Percentiles rank a stretch among this genome's conserved stretches.
These are phyloP conservation scores for Cordyceps sp. DNA, from an alignment of 2,329 filamentous ascomycete genomes.

Conservation along the genomic window DNA sequence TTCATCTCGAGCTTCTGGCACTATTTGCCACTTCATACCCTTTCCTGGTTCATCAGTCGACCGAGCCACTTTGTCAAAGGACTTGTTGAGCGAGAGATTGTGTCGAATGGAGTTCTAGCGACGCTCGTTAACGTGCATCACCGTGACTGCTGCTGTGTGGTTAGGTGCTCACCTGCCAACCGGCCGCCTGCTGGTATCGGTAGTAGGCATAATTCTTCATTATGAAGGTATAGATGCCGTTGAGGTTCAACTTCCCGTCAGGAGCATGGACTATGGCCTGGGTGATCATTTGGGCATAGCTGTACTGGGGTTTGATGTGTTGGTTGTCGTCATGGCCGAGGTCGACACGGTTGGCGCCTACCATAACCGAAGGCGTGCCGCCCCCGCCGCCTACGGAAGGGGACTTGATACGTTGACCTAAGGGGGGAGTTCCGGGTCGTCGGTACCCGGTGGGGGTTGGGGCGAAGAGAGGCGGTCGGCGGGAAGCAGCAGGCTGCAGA, in stretches of 20 bases:
- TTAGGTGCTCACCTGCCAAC: constrained; percentile 91
- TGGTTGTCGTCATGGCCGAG: constrained; percentile 70
- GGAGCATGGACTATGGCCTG: constrained; percentile 81
- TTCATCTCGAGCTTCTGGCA: constrained; percentile 67
- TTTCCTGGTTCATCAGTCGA: constrained; percentile 93
- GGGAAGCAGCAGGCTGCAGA: constrained; percentile 10
- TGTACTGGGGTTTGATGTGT: constrained; percentile 89
- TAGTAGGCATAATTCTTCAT: constrained; percentile 88
- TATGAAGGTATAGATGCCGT: constrained; percentile 89
- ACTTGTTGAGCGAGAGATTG: constrained; percentile 87
- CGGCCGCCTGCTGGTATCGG: constrained; percentile 54
- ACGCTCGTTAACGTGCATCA: constrained; percentile 5
- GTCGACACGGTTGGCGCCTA: constrained; percentile 43
- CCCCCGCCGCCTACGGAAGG: constrained; percentile 12
- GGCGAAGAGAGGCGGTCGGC: constrained; percentile 32
- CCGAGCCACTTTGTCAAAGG: constrained; percentile 83
- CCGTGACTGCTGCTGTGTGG: too few relatives aligned
- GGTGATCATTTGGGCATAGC: constrained; percentile 92
- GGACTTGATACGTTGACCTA: constrained; percentile 19
- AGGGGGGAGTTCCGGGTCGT: constrained; percentile 43
- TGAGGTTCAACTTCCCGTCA: constrained; percentile 78
- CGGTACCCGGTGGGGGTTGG: constrained; percentile 44
- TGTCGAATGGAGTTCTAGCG: constrained; percentile 83
- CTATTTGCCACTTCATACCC: constrained; percentile 98
- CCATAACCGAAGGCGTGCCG: constrained; percentile 19